Conservation (phyloP, 345 rosid genomes). For the Brassica napus region Da-Ae NC_063435.1:1994001-1994500, state of each 20-base stretch:
- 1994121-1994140: background rate
- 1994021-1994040: conserved; percentile 91
- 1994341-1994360: conserved; percentile 65
- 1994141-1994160: background rate
- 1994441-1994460: background rate
- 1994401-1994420: conserved; percentile 16
- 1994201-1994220: background rate
- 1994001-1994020: conserved; percentile 84
- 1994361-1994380: conserved; percentile 63
- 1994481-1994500: conserved; percentile 58
- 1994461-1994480: conserved; percentile 2
- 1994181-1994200: background rate
- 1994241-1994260: background rate
- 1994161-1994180: background rate
- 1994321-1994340: conserved; percentile 75
- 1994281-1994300: conserved; percentile 55
- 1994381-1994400: conserved; percentile 53
- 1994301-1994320: conserved; percentile 88
- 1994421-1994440: background rate
- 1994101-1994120: conserved; percentile 48
- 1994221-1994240: background rate
- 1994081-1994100: conserved; percentile 83
- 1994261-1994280: conserved; percentile 69
- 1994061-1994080: conserved; percentile 71
- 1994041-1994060: conserved; percentile 75